A percentile compares a stretch with the other conserved stretches of the same genome.
Conservation (phyloP, 1,284 basidiomycete species). For the Kalmanozyma brasiliensis region DNA sequence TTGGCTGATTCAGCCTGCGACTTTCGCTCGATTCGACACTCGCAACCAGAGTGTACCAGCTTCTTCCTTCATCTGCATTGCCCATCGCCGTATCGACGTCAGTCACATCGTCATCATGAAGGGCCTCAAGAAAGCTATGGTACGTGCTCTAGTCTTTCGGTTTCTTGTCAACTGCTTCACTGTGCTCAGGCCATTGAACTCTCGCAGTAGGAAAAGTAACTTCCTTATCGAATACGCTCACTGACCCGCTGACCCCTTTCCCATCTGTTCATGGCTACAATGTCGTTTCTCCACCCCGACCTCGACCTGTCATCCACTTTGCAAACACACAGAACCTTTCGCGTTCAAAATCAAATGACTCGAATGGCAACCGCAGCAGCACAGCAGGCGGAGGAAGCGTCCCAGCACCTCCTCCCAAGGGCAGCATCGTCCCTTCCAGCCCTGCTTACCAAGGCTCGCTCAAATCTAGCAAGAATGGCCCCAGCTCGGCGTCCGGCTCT, state of each 20-base stretch:
- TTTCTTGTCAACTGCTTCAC: too few species aligned
- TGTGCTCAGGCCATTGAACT: too few species aligned
- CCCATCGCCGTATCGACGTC: slow-evolving; percentile 2
- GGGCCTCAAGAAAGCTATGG: slow-evolving; percentile 68
- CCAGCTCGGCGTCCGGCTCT: slow-evolving; percentile 52
- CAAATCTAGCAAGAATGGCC: slow-evolving; percentile 40
- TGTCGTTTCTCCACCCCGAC: not conserved
- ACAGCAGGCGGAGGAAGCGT: slow-evolving; percentile 48
- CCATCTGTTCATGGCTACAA: not conserved
- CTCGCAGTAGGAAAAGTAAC: too few species aligned
- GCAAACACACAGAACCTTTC: slow-evolving; percentile 57
- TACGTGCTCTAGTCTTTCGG: slow-evolving; percentile 43
- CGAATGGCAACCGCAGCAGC: slow-evolving; percentile 54
- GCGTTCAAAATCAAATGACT: slow-evolving; percentile 59
- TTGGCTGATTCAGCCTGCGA: not conserved
- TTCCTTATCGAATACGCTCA: not conserved
- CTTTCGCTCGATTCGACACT: not conserved
- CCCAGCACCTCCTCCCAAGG: slow-evolving; percentile 59
- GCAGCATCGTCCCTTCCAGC: slow-evolving; percentile 51
- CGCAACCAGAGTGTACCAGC: too few species aligned
- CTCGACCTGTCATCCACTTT: not conserved
- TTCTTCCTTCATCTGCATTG: too few species aligned
- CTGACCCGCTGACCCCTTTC: slow-evolving; percentile 1
- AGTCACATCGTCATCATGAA: slow-evolving; percentile 54
- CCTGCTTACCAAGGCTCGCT: slow-evolving; percentile 57